These are phyloP conservation scores for Schoenoplectus triqueter DNA, from an alignment of 202 grass and related monocot genomes.

Conservation along the genomic window DNA sequence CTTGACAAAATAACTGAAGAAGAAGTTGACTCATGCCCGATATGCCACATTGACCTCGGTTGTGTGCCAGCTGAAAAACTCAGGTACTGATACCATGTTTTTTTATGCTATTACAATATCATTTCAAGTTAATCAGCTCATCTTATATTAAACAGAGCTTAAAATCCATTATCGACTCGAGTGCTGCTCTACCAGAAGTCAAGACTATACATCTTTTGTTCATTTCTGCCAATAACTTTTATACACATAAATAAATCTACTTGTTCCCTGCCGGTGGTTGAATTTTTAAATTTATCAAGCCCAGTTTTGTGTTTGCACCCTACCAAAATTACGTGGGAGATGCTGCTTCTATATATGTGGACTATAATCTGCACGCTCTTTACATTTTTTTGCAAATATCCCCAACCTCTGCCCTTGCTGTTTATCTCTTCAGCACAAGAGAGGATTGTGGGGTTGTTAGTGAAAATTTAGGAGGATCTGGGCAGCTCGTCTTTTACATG, in stretches of 20 bases:
- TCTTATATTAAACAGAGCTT: background rate
- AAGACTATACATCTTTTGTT: conserved; percentile 5
- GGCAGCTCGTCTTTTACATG: background rate
- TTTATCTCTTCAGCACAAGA: background rate
- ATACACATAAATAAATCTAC: background rate
- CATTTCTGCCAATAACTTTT: background rate
- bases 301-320: background rate
- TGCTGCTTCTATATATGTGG: background rate
- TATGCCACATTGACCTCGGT: conserved; percentile 74
- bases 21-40: conserved; percentile 73
- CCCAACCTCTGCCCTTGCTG: background rate
- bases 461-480: background rate
- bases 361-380: background rate
- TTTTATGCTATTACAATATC: conserved; percentile 20
- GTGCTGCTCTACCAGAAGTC: background rate
- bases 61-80: conserved; percentile 80
- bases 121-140: conserved; percentile 17
- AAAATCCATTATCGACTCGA: background rate
- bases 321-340: background rate
- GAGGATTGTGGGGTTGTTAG: conserved; percentile 9
- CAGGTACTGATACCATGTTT: conserved; percentile 50
- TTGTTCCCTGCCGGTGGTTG: background rate
- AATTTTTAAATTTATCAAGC: background rate
- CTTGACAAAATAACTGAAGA: conserved; percentile 80
- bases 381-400: conserved; percentile 2